Evolutionary conservation across 352 stramenopile species (phyloP).

Genomic region (Phytophthora megakarya): DNA sequence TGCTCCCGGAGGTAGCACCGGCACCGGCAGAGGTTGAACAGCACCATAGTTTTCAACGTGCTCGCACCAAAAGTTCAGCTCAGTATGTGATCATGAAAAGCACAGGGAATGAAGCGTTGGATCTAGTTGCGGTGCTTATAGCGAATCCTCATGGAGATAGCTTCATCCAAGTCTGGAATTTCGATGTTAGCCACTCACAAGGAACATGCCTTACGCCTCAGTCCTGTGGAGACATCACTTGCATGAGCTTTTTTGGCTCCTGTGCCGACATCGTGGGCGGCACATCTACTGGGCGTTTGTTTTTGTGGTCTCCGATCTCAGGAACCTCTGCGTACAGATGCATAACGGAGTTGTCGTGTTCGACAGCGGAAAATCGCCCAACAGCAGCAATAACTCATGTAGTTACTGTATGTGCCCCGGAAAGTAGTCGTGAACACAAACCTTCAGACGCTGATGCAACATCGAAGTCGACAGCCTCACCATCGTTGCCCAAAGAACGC

Average conservation of each 20-base stretch:
- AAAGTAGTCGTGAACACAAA: not conserved
- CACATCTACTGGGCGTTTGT: slow-evolving; percentile 48
- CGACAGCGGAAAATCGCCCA: not conserved
- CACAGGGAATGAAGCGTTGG: slow-evolving; percentile 54
- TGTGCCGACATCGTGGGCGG: slow-evolving; percentile 56
- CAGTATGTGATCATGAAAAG: slow-evolving; percentile 60
- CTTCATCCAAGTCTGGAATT: slow-evolving; percentile 80
- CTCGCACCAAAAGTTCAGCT: not conserved
- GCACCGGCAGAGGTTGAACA: not conserved
- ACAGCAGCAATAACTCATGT: slow-evolving; percentile 24
- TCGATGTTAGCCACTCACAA: slow-evolving; percentile 68
- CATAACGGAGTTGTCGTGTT: slow-evolving; percentile 22
- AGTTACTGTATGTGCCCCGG: slow-evolving; percentile 11
- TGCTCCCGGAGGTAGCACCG: slow-evolving; percentile 37
- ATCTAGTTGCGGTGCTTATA: slow-evolving; percentile 55
- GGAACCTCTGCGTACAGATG: slow-evolving; percentile 35
- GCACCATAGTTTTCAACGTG: not conserved
- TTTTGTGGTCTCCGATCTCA: slow-evolving; percentile 46
- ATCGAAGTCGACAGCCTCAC: not conserved
- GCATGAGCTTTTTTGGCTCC: slow-evolving; percentile 54
- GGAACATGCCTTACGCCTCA: slow-evolving; percentile 52
- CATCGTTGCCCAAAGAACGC: slow-evolving; percentile 24
- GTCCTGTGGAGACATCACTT: slow-evolving; percentile 53
- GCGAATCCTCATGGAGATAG: slow-evolving; percentile 46
- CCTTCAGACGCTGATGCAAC: not conserved